Base-by-base conservation (phyloP, 1,284 basidiomycete genomes). In the Ceratobasidium sp. region DNA sequence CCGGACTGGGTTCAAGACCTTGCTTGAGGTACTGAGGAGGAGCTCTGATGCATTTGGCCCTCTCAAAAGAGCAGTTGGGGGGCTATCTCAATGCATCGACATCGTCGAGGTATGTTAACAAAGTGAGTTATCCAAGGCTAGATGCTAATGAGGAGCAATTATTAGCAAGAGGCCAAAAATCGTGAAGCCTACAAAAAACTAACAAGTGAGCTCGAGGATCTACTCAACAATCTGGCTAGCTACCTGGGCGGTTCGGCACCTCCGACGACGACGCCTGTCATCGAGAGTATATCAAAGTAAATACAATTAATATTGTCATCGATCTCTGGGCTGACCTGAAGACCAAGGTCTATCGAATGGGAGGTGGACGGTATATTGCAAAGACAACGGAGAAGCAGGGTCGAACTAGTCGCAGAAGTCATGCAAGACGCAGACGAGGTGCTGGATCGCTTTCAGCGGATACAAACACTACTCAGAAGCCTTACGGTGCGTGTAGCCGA, bases 81-180 rank as follows among this genome's bases (percentile, higher is more conserved):
- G 34, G 29, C 15, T 70, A 7, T 43, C 13, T 9, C 2, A 25
- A 11, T 70, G 68, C 25, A 52, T 57, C 17, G 54, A 59, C 13
- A 59, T 70, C 6, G 43, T 37, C 22, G 68, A 70, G 68, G 68
- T 70, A 37, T 25, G 62, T 11, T 2, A 54, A 19, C 29, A 19
- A 17, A 5, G 29, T 6, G 1, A 7, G 8, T 15, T 69, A 2
- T 1, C 13, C 19, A 11, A 4, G 25, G 9, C 25, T 37, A n/a
- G 29, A 62, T 13, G 7, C 19, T 32, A 2, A n/a, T 3, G 51
- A n/a, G 6, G 22, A 8, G 25, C 17, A 1, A n/a, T 22, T 1
- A 40, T 19, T 8, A 70, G 68, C 25, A 46, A n/a, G 67, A 29
- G 17, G 49, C n/a, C 19, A 56, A 43, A n/a, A 22, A 13, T 40